A percentile compares a stretch with the other conserved stretches of the same genome.
Evolutionary conservation across 148 eudicot species (phyloP).

Genomic region (Vaccinium macrocarpon): DNA sequence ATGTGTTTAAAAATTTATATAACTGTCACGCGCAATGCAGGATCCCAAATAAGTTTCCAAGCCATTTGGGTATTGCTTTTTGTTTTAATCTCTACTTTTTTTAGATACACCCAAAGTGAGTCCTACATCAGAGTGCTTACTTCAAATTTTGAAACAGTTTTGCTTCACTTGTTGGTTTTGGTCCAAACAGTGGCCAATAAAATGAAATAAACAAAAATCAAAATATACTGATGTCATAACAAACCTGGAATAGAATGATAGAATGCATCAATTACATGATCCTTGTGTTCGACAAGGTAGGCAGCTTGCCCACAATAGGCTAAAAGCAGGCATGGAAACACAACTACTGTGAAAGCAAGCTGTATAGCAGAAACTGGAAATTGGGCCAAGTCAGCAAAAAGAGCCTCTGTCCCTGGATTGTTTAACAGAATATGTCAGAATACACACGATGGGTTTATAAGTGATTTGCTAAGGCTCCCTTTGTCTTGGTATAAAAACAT

Average conservation of each 20-base stretch:
- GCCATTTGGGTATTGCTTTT: not conserved
- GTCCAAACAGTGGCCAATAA: conserved; percentile 3
- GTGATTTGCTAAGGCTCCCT: not conserved
- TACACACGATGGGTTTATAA: not conserved
- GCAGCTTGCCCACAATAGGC: conserved; percentile 99
- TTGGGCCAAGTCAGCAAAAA: conserved; percentile 91
- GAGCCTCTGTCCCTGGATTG: conserved; percentile 86
- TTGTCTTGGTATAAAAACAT: not conserved
- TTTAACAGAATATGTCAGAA: conserved; percentile 18
- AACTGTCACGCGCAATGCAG: not conserved
- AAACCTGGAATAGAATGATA: conserved; percentile 96
- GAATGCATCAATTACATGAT: conserved; percentile 78
- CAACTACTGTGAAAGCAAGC: conserved; percentile 83
- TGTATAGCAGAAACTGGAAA: conserved; percentile 90
- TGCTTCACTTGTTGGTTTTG: not conserved
- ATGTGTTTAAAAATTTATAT: not conserved
- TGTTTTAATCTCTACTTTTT: not conserved
- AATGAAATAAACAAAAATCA: not conserved
- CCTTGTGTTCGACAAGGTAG: conserved; percentile 67
- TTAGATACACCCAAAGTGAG: not conserved
- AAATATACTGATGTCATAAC: not conserved
- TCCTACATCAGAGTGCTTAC: conserved; percentile 6
- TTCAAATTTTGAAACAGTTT: not conserved
- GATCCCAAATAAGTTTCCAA: conserved; percentile 2
- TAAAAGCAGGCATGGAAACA: conserved; percentile 93